Base-by-base conservation (phyloP, 345 rosid species). In the Camelina laxa region DNA sequence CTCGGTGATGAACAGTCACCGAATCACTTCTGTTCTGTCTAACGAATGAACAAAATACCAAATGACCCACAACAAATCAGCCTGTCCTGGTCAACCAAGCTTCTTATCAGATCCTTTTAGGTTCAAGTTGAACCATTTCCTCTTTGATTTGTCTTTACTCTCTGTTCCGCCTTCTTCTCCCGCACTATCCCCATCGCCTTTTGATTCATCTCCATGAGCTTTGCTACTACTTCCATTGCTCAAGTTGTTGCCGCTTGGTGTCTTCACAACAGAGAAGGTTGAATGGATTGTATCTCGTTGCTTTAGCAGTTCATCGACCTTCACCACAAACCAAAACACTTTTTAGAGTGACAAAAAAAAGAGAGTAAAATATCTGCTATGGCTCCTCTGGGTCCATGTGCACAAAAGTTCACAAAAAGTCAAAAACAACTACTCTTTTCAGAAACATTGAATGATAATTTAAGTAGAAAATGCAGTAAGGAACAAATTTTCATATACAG, bases 111-210 rank as follows among this genome's bases (percentile, higher is more conserved):
- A 86, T 73, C 97, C 96, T 71, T 81, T 90, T 10, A 91, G 74
- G 81, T 88, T 92, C 82, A 95, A 85, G 80, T 90, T 95, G 80
- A 95, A 95, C 99, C 99, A 95, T 85, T 87, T 95, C 91, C 89
- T 90, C 79, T 83, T 95, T 12, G 98, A 80, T 77, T 89, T 95
- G 58, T 95, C 99, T 84, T 83, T 89, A 16, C 96, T 93, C 22
- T 92, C 97, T 17, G 86, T 72, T 69, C 83, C 81, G 21, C 88
- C 92, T 35, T 89, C 97, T 81, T 92, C 97, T 41, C 75, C 83
- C 0, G 89, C 87, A 65, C 92, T 86, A 55, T 83, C 98, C 1
- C 62, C 79, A 39, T 84, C 80, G 0, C 56, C 69, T 80, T 76
- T 91, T 9, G 80, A 69, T 68, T 92, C 96, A 4, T 90, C 96